These are phyloP conservation scores for Boletus coccyginus DNA, from an alignment of 768 basidiomycete genomes.

Conservation along the genomic window DNA sequence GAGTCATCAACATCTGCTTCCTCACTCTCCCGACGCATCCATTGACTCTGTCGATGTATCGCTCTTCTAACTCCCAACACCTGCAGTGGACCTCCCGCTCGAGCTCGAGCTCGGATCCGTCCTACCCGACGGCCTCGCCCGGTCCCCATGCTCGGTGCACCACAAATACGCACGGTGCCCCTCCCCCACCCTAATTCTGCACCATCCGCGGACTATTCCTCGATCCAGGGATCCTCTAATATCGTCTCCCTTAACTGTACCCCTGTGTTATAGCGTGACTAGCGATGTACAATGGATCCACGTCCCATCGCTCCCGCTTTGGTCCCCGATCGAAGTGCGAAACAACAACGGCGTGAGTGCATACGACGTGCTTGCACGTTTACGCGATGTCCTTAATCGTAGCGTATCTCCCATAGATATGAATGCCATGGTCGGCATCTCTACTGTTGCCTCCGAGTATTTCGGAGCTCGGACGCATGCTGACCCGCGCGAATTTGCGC, in stretches of 20 bases:
- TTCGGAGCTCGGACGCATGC: slow-evolving; percentile 27
- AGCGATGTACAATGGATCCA: slow-evolving; percentile 24
- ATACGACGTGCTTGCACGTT: slow-evolving; percentile 26
- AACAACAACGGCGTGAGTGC: slow-evolving; percentile 28
- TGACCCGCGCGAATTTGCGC: slow-evolving; percentile 35
- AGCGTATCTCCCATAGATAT: slow-evolving; percentile 25
- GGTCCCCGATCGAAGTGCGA: slow-evolving; percentile 30
- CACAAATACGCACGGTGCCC: slow-evolving; percentile 27
- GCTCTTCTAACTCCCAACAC: slow-evolving; percentile 17
- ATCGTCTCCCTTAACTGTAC: slow-evolving; percentile 21
- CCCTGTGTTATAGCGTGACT: slow-evolving; percentile 26
- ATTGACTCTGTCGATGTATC: slow-evolving; percentile 20
- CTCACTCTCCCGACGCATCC: neutral
- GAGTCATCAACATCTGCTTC: slow-evolving; percentile 21
- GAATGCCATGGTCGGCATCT: slow-evolving; percentile 22
- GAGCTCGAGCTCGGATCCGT: slow-evolving; percentile 1
- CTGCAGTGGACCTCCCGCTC: slow-evolving; percentile 16
- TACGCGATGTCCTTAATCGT: slow-evolving; percentile 27
- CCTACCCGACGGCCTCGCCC: slow-evolving; percentile 17
- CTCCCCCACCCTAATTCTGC: slow-evolving; percentile 32
- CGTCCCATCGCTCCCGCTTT: slow-evolving; percentile 23
- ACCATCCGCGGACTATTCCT: slow-evolving; percentile 16
- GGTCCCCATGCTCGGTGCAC: slow-evolving; percentile 23
- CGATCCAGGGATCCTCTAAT: slow-evolving; percentile 9
- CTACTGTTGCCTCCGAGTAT: slow-evolving; percentile 25